Base-by-base conservation (phyloP, 2,329 filamentous ascomycete genomes). In the Setomelanomma holmii region DNA sequence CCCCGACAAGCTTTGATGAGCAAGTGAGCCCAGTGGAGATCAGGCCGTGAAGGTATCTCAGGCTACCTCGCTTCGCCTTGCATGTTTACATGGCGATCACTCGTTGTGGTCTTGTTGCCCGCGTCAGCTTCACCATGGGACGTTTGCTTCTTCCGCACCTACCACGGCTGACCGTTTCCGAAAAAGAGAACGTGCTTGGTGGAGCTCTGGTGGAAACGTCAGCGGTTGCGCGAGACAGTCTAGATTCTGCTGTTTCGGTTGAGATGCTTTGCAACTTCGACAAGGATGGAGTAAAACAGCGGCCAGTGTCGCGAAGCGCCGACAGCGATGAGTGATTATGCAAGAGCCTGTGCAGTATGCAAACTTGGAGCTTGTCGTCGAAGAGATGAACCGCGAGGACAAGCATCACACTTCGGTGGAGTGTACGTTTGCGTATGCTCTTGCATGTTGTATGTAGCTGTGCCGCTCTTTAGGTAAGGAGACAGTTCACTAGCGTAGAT, bases 281-380 rank as follows among this genome's bases (percentile, higher is more conserved):
- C 22, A 19, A 43, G 44, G 40, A 45, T 43, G 33, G 46, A 52
- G 42, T 53, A 51, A 63, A 63, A 63, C 60, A 42, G 47, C 51
- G 55, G 56, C 46, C 49, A 55, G 57, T 61, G 48, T 63, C 57
- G 57, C 60, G 60, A 61, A 61, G 60, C 60, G 60, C 60, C 60
- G 46, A 35, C 50, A 45, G 24, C 42, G 27, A 41, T 55, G 43
- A 49, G 45, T 49, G 58, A 44, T 52, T 36, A 58, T 51, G 54
- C 49, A 44, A 21, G 38, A 33, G 38, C 19, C 19, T 45, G 34
- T 36, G 34, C 34, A 36, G 12, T 7, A n/a, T 7, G 24, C 11
- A 38, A 24, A 27, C 42, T 17, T 35, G 24, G 30, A 10, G 34
- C 3, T 4, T 10, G 20, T 40, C 34, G 19, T 40, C 22, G 23